Evolutionary conservation across 495 filamentous ascomycete genomes (phyloP).

Genomic region (Xanthoparmelia taractica): DNA sequence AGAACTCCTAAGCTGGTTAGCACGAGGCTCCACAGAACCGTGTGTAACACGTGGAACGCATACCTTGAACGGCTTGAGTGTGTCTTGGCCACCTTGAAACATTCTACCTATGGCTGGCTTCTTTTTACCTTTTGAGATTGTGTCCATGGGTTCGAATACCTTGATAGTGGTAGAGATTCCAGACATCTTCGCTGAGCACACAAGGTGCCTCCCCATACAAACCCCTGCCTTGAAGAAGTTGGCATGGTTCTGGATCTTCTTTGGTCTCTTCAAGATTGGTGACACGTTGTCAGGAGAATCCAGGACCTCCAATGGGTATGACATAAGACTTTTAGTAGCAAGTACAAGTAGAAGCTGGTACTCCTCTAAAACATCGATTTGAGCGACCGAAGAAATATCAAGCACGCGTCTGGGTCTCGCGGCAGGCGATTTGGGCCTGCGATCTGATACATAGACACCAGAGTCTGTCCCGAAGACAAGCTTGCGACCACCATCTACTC

Average conservation of each 20-base stretch:
- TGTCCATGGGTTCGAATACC: slow-evolving; percentile 93
- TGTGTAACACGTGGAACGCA: slow-evolving; percentile 25
- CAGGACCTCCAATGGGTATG: slow-evolving; percentile 76
- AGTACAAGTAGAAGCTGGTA: slow-evolving; percentile 88
- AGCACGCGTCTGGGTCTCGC: slow-evolving; percentile 73
- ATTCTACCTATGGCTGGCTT: slow-evolving; percentile 90
- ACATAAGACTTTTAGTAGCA: slow-evolving; percentile 81
- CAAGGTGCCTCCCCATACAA: slow-evolving; percentile 85
- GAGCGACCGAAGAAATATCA: slow-evolving; percentile 79
- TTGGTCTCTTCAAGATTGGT: slow-evolving; percentile 71
- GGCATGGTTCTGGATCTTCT: slow-evolving; percentile 93
- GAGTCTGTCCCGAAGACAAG: slow-evolving; percentile 87
- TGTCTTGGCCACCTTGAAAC: slow-evolving; percentile 88
- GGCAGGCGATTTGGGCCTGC: slow-evolving; percentile 73
- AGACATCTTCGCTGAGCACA: slow-evolving; percentile 88
- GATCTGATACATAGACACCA: slow-evolving; percentile 85
- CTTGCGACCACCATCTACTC: slow-evolving; percentile 83
- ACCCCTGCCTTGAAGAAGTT: slow-evolving; percentile 98
- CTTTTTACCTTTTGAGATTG: slow-evolving; percentile 77
- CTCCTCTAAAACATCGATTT: slow-evolving; percentile 93
- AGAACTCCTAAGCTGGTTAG: slow-evolving; percentile 61
- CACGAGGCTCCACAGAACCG: too few relatives aligned
- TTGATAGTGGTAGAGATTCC: slow-evolving; percentile 91
- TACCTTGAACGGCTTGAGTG: slow-evolving; percentile 88
- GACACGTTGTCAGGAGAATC: slow-evolving; percentile 69